phyloP scores from a whole-genome alignment of 768 basidiomycete species.

The Galerina marginata region DNA sequence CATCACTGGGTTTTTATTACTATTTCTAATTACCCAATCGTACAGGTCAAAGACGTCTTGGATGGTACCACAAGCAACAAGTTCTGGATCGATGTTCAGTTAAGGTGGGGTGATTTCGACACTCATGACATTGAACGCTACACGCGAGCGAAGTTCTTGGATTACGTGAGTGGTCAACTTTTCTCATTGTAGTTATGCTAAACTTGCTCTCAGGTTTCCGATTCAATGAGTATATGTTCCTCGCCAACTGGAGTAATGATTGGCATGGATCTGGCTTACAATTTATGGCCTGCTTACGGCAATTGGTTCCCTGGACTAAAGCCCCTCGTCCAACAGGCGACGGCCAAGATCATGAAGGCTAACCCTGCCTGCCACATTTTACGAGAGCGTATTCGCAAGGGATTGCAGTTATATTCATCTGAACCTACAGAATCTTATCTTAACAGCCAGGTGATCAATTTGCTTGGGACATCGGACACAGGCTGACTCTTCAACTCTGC shows the following conservation, averaged over 20 bases:
- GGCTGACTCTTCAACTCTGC: slow-evolving; percentile 4
- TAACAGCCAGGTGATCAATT: slow-evolving; percentile 77
- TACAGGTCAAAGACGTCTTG: slow-evolving; percentile 87
- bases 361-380: slow-evolving; percentile 97
- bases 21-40: neutral
- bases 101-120: slow-evolving; percentile 98
- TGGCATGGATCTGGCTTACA: slow-evolving; percentile 98
- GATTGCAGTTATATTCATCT: slow-evolving; percentile 96
- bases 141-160: slow-evolving; percentile 98
- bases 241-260: slow-evolving; percentile 99
- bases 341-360: slow-evolving; percentile 99
- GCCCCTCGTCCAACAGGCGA: slow-evolving; percentile 96
- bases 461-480: neutral
- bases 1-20: neutral
- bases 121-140: slow-evolving; percentile 99
- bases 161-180: slow-evolving; percentile 67
- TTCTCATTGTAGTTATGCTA: neutral
- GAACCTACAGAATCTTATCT: slow-evolving; percentile 99
- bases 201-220: slow-evolving; percentile 65
- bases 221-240: slow-evolving; percentile 99
- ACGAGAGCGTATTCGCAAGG: slow-evolving; percentile 98
- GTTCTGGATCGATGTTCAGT: slow-evolving; percentile 97
- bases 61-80: slow-evolving; percentile 99
- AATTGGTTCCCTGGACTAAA: slow-evolving; percentile 99
- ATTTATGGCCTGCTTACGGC: slow-evolving; percentile 97